Evolutionary conservation across 208 protist species (phyloP), one percentile per base, ranked within the genome.

Genomic region (Baffinella frigidus): DNA sequence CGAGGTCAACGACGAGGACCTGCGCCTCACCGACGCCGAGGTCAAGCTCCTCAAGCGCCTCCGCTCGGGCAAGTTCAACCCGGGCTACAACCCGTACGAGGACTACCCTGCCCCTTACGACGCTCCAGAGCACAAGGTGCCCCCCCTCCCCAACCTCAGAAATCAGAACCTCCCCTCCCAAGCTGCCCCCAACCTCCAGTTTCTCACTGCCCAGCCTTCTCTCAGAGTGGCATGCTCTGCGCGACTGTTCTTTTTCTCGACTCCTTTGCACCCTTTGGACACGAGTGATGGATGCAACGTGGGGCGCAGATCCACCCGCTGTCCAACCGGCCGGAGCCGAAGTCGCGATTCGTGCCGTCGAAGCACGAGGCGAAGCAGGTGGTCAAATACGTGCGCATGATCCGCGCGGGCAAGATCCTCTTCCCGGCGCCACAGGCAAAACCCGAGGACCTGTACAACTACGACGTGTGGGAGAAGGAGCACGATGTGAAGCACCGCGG

Each of bases 1-100:
- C 90, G 77, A 94, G 41, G 81, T 93, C 20, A 97, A 95, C 50
- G 95, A 93, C 81, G 87, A 94, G 56, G 93, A 97, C 41, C 87
- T 97, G 0, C 84, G 94, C 51, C 89, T 98, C 5, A 94, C 93
- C 2, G 94, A 97, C n/a, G 80, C 96, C 24, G 96, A 97, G 64
- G 41, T 97, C 20, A 92, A 93, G 35, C 92, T 90, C 7, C 83
- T 90, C 30, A 30, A 11, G 2, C 83, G 56, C 24, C 41, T 90
- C 4, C 51, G 62, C n/a, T 24, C n/a, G 5, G 83, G 83, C 33
- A 90, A 73, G 38, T 90, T 51, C 56, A 51, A 90, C 33, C 83
- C 83, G 3, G 48, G 74, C 48, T 91, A 89, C 93, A 72, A 94
- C 48, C 89, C 89, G 7, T 93, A 93, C 64, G 81, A 81, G 45